phyloP scores from a whole-genome alignment of 805 yeast genomes.

The Yueomyces sp. region DNA sequence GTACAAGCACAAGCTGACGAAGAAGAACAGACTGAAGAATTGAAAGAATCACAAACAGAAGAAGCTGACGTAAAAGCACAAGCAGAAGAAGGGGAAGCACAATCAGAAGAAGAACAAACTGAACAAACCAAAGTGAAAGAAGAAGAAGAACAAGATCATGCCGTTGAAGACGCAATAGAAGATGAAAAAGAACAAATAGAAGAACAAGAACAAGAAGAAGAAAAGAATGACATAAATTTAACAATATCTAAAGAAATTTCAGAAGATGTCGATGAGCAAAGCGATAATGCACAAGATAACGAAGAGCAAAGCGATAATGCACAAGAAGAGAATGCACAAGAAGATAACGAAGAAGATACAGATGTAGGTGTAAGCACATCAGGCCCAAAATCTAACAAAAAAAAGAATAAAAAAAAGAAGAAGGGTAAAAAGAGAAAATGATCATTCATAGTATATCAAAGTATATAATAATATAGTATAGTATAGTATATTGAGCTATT shows the following conservation, averaged over 20 bases:
- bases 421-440: constrained; percentile 2
- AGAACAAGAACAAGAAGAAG: not conserved
- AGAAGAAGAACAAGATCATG: not conserved
- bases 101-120: not conserved
- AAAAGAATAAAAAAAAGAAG: constrained; percentile 2
- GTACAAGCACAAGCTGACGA: not conserved
- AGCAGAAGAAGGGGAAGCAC: not conserved
- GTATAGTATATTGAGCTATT: constrained; percentile 27
- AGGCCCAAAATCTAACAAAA: not conserved
- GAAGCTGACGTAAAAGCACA: not conserved
- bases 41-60: not conserved
- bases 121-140: not conserved
- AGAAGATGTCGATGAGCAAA: not conserved
- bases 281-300: not conserved
- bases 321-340: not conserved
- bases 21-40: not conserved
- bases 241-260: not conserved
- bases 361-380: not conserved
- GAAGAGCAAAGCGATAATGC: not conserved
- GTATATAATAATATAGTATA: too few relatives aligned
- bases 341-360: not conserved
- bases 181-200: not conserved
- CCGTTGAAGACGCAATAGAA: not conserved
- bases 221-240: not conserved
- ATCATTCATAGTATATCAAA: not conserved